phyloP scores from a whole-genome alignment of 2,329 filamentous ascomycete genomes.

The Scedosporium boydii region DNA sequence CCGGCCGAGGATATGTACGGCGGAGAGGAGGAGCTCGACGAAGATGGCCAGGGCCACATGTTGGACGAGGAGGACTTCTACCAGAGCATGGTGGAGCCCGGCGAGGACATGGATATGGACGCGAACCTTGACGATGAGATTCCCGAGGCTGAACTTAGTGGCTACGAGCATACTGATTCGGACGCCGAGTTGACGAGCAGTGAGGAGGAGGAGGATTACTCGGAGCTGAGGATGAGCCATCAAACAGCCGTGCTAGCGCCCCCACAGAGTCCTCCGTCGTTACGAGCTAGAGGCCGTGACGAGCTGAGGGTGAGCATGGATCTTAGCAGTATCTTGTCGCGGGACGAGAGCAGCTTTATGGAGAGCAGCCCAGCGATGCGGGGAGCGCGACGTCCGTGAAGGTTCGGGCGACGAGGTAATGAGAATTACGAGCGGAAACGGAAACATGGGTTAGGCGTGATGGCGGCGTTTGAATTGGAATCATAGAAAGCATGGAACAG shows the following conservation, averaged over 20 bases:
- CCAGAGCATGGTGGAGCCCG: conserved; percentile 5
- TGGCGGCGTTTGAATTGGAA: neutral
- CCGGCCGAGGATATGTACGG: conserved; percentile 38
- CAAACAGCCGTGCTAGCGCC: conserved; percentile 14
- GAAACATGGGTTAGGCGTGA: neutral
- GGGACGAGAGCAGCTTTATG: conserved; percentile 48
- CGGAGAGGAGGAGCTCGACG: conserved; percentile 43
- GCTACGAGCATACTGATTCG: conserved; percentile 72
- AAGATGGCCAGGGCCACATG: conserved; percentile 47
- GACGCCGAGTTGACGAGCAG: conserved; percentile 53
- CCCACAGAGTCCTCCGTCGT: conserved; percentile 29
- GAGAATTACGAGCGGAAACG: neutral
- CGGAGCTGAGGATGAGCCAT: conserved; percentile 55
- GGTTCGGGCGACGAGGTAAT: neutral
- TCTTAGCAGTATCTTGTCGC: conserved; percentile 44
- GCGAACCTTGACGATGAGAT: conserved; percentile 65
- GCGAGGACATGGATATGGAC: conserved; percentile 46
- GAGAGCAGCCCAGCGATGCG: conserved; percentile 37
- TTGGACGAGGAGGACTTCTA: conserved; percentile 54
- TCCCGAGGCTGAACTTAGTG: conserved; percentile 52
- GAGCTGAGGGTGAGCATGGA: conserved; percentile 40
- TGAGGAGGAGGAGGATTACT: conserved; percentile 52
- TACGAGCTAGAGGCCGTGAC: conserved; percentile 18
- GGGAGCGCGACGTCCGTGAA: conserved; percentile 1
- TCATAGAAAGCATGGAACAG: neutral